These are phyloP conservation scores for Phytophthora melonis DNA, from an alignment of 352 stramenopile genomes.

Conservation along the genomic window DNA sequence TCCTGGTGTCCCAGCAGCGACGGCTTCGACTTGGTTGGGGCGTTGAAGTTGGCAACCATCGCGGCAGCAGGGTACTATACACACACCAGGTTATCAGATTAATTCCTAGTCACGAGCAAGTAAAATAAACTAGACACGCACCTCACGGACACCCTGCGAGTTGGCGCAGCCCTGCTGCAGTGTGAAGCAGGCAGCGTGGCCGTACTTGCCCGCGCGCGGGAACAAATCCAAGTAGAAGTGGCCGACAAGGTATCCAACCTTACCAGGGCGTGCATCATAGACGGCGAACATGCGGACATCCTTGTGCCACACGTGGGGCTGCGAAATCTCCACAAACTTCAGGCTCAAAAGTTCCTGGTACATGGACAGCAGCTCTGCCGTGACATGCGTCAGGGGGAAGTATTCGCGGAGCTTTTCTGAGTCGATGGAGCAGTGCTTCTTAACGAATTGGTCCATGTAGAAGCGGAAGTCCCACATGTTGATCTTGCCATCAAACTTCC, in stretches of 20 bases:
- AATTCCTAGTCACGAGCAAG: slow-evolving; percentile 1
- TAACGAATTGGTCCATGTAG: slow-evolving; percentile 91
- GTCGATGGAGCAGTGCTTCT: slow-evolving; percentile 91
- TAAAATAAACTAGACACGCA: slow-evolving; percentile 21
- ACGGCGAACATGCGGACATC: slow-evolving; percentile 91
- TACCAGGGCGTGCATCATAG: slow-evolving; percentile 68
- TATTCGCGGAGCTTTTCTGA: slow-evolving; percentile 88
- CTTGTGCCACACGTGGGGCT: slow-evolving; percentile 89
- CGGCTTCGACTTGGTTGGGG: slow-evolving; percentile 78
- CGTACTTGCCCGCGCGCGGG: slow-evolving; percentile 88
- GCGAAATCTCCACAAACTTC: slow-evolving; percentile 83
- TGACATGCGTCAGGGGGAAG: slow-evolving; percentile 91
- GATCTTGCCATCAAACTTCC: slow-evolving; percentile 86
- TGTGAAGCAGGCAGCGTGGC: slow-evolving; percentile 90
- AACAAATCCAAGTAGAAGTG: slow-evolving; percentile 93
- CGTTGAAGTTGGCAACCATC: slow-evolving; percentile 93
- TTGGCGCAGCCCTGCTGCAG: slow-evolving; percentile 83
- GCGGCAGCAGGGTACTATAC: slow-evolving; percentile 72
- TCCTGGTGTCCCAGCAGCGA: slow-evolving; percentile 86
- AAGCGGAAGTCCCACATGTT: slow-evolving; percentile 93
- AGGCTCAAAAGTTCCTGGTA: slow-evolving; percentile 91
- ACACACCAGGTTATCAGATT: slow-evolving; percentile 26
- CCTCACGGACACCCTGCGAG: slow-evolving; percentile 62
- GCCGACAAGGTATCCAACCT: slow-evolving; percentile 70
- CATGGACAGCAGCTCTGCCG: slow-evolving; percentile 83